Percentiles rank a stretch among this genome's conserved stretches.
phyloP scores from a whole-genome alignment of 768 basidiomycete species.

The Rhizopogon vesiculosus region DNA sequence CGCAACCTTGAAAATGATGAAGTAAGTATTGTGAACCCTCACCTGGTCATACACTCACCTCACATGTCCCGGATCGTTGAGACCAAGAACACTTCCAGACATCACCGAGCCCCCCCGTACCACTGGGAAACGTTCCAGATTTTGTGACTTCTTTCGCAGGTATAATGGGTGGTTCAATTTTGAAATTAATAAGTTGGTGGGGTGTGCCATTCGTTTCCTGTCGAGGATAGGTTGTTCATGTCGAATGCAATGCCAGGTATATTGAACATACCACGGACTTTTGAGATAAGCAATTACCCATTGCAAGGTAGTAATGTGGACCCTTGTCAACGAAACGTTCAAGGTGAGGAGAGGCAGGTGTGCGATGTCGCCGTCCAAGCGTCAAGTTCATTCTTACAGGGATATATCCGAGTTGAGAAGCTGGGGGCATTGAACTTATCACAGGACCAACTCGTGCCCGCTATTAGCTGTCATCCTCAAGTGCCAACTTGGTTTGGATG shows the following conservation, averaged over 20 bases:
- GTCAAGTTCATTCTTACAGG: background rate
- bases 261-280: background rate
- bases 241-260: background rate
- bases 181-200: background rate
- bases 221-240: background rate
- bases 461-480: too few species aligned
- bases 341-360: background rate
- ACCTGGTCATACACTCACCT: background rate
- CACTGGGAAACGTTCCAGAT: background rate
- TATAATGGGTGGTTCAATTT: background rate
- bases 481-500: too few species aligned
- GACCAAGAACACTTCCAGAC: conserved; percentile 5
- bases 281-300: background rate
- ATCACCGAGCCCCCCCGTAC: conserved; percentile 4
- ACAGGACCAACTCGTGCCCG: too few species aligned
- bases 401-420: background rate
- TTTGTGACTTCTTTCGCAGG: too few species aligned
- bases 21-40: background rate
- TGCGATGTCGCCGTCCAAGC: background rate
- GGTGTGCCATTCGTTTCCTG: background rate
- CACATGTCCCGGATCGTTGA: background rate
- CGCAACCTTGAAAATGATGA: background rate
- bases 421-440: background rate
- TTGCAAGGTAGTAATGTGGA: background rate
- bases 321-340: too few species aligned